These are phyloP conservation scores for Tylopilus vinaceipallidus DNA, from an alignment of 768 basidiomycete genomes.

Conservation along the genomic window DNA sequence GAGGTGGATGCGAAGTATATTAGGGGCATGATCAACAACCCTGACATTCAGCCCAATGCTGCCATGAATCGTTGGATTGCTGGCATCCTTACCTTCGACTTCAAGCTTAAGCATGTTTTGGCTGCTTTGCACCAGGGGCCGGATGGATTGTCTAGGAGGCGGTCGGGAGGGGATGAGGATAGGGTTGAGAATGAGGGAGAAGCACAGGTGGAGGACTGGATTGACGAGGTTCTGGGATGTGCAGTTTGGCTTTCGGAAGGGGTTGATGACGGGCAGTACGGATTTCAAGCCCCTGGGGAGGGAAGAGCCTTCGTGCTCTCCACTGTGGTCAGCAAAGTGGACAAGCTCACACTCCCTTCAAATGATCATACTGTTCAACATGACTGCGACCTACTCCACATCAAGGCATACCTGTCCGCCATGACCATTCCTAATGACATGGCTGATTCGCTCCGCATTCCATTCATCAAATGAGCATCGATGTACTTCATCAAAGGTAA, in stretches of 20 bases:
- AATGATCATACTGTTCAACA: too few species aligned
- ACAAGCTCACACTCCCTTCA: too few species aligned
- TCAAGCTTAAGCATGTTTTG: slow-evolving; percentile 32
- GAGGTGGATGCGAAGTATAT: too few species aligned
- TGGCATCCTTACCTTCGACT: slow-evolving; percentile 30
- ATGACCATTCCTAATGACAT: not conserved
- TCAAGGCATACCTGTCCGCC: not conserved
- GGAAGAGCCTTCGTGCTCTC: not conserved
- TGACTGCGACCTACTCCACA: not conserved
- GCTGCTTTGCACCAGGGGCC: slow-evolving; percentile 18
- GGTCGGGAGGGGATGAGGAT: too few species aligned
- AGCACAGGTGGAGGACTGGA: slow-evolving; percentile 11
- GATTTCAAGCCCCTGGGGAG: not conserved
- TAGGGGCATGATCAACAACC: too few species aligned
- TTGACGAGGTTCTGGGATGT: slow-evolving; percentile 19
- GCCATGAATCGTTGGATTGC: slow-evolving; percentile 31
- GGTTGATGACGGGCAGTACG: not conserved
- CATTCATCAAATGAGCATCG: not conserved
- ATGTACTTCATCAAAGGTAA: slow-evolving; percentile 18
- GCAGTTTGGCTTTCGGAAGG: not conserved
- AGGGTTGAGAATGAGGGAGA: slow-evolving; percentile 21
- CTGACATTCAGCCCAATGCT: too few species aligned
- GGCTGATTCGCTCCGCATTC: not conserved
- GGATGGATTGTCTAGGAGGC: too few species aligned
- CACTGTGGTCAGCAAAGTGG: too few species aligned